Evolutionary conservation across 2,329 filamentous ascomycete genomes (phyloP), one percentile per base, ranked within the genome.

Genomic region (Fusarium chaquense): DNA sequence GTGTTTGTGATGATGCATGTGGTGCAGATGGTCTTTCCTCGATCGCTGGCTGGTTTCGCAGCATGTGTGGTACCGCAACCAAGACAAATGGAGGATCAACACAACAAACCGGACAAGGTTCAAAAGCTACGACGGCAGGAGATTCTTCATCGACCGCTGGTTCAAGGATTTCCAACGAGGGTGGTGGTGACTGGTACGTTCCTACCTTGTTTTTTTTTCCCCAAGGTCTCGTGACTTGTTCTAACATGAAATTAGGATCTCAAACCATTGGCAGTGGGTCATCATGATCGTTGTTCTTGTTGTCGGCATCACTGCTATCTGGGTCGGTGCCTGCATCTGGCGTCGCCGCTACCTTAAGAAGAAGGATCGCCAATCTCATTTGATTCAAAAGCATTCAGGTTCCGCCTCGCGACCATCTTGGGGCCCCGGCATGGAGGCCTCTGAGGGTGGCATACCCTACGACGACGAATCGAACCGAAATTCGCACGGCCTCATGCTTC

Each of bases 281-380:
- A 85, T 95, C 67, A 93, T 96, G 85, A 84, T 96, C 55, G 89
- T 93, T 69, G 82, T 95, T 66, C 84, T 97, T 30, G 85, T 90
- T 44, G 82, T 95, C 63, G 90, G 84, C 55, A 91, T 97, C 65
- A 81, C 85, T 16, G 83, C 84, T 60, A 86, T 93, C 74, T 91
- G 90, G 84, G 80, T 91, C 40, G 84, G 87, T 20, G 91, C 90
- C 40, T 88, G 90, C 75, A 87, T 91, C 78, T 88, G 93, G 81
- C 91, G 93, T 70, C 89, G 89, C 60, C 90, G 91, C 70, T 91
- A 94, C 79, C 83, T 93, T 69, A 88, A 88, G 69, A 91, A 89
- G 80, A 89, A 85, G 79, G 90, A 92, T 74, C 84, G 84, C 41
- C 83, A 86, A 73, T 55, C 69, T 15, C 72, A 74, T 16, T 71